A percentile compares a stretch with the other conserved stretches of the same genome.
phyloP scores from a whole-genome alignment of 495 filamentous ascomycete genomes.

The Rhypophila decipiens region DNA sequence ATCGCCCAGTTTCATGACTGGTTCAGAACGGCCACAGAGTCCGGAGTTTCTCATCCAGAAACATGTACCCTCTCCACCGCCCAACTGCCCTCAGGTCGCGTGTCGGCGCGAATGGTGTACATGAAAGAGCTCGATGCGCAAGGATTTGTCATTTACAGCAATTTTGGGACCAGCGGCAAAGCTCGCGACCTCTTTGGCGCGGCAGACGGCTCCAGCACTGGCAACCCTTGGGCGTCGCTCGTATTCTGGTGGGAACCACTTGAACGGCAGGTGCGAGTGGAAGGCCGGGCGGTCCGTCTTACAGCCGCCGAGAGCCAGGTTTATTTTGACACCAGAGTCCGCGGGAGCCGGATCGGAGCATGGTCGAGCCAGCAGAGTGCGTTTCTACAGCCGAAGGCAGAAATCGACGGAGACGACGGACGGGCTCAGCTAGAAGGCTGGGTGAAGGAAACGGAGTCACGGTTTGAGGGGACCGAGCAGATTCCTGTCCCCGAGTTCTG shows the following conservation, averaged over 20 bases:
- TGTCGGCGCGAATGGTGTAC: constrained; percentile 82
- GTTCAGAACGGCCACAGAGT: constrained; percentile 64
- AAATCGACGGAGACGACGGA: constrained; percentile 47
- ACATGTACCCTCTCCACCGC: constrained; percentile 77
- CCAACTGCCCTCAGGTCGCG: constrained; percentile 72
- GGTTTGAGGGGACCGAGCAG: constrained; percentile 64
- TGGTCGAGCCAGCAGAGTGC: constrained; percentile 89
- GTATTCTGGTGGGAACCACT: constrained; percentile 72
- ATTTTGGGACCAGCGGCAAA: constrained; percentile 76
- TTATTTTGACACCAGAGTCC: constrained; percentile 77
- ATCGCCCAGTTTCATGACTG: constrained; percentile 80
- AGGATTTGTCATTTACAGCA: constrained; percentile 90
- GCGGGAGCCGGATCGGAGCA: constrained; percentile 78
- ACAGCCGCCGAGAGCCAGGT: constrained; percentile 68
- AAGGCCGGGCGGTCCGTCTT: constrained; percentile 65
- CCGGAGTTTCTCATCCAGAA: constrained; percentile 64
- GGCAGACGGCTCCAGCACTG: constrained; percentile 21
- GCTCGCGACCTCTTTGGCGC: constrained; percentile 50
- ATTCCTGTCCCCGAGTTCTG: constrained; percentile 92
- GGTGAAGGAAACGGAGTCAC: constrained; percentile 64
- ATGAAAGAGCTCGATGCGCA: constrained; percentile 74
- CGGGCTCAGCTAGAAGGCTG: constrained; percentile 57
- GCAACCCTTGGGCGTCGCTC: constrained; percentile 61
- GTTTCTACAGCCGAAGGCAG: constrained; percentile 49
- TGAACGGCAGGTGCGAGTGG: constrained; percentile 81